Evolutionary conservation across 495 filamentous ascomycete species (phyloP), one percentile per base, ranked within the genome.

Genomic region (Penicillium bialowiezense): DNA sequence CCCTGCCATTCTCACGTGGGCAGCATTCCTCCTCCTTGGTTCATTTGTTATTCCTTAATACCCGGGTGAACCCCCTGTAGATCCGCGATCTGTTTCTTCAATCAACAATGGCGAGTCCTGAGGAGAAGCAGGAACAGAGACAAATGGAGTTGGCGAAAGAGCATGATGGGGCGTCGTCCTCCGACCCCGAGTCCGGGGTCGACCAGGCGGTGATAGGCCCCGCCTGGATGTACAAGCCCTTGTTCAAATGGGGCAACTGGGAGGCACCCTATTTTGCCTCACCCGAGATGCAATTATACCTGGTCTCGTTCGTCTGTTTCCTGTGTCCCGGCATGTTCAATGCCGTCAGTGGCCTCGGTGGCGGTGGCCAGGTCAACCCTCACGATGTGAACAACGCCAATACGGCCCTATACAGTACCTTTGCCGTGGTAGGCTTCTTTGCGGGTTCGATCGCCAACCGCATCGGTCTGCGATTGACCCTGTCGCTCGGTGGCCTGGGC

Each of bases 251-350:
- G 41, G 78, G 77, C 35, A 63, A 63, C 14, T 76, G 59, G 59
- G 78, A 76, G 52, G 46, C 85, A 5, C 78, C 81, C 5, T 90
- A 81, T 76, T 91, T 85, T 70, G 88, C 88, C 41, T 90, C 86
- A 20, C 89, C 89, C 3, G 80, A 84, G 55, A 65, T 80, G 29
- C 88, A 92, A 67, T 73, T 92, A 33, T 50, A 87, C 23, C 73
- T 95, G 69, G 85, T 91, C 35, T 81, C 89, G 15, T 78, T 91
- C 54, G 89, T 93, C 44, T 95, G 90, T 68, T 95, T 95, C 77
- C 72, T 95, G 50, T 95, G 90, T 61, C 90, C 90, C 5, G 89
- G 89, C 63, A 88, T 86, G 79, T 92, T 83, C 76, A 95, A 92
- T 64, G 88, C 89, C 17, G 70, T 91, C 28, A 73, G 65, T 41